These are phyloP conservation scores for Leersia perrieri DNA, from an alignment of 176 grass and related monocot species.

Conservation along the genomic window DNA sequence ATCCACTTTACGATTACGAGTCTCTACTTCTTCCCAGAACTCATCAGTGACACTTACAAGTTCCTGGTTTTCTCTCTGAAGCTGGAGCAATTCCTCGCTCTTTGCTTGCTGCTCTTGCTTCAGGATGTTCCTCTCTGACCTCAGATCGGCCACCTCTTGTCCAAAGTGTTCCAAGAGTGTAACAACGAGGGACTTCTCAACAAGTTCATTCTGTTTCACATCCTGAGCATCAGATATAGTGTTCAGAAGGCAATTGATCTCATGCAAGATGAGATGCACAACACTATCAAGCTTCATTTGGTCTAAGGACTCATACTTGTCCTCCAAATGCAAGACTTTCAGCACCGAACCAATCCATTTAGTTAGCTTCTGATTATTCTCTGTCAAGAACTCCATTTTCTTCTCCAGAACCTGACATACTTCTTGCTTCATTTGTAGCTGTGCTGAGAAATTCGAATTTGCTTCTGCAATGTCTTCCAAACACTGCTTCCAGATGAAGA, in stretches of 20 bases:
- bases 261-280: conserved; percentile 81
- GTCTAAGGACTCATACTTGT: conserved; percentile 65
- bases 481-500: conserved; percentile 66
- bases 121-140: conserved; percentile 57
- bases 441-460: conserved; percentile 29
- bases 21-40: conserved; percentile 58
- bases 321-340: conserved; percentile 62
- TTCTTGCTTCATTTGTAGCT: conserved; percentile 35
- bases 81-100: conserved; percentile 43
- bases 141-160: conserved; percentile 68
- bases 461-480: conserved; percentile 39
- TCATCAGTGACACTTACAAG: conserved; percentile 49
- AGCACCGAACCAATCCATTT: conserved; percentile 56
- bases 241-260: conserved; percentile 60
- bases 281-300: conserved; percentile 78
- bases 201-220: conserved; percentile 66
- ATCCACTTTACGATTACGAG: conserved; percentile 53
- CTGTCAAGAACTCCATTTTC: conserved; percentile 42
- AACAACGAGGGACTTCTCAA: conserved; percentile 84
- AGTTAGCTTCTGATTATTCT: conserved; percentile 64
- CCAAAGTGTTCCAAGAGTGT: conserved; percentile 89
- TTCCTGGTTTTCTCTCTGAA: conserved; percentile 53
- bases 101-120: conserved; percentile 51
- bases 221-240: conserved; percentile 71
- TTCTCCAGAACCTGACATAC: conserved; percentile 61